Base-by-base conservation (phyloP, 306 rosid genomes). In the Chamaecrista fasciculata region DNA sequence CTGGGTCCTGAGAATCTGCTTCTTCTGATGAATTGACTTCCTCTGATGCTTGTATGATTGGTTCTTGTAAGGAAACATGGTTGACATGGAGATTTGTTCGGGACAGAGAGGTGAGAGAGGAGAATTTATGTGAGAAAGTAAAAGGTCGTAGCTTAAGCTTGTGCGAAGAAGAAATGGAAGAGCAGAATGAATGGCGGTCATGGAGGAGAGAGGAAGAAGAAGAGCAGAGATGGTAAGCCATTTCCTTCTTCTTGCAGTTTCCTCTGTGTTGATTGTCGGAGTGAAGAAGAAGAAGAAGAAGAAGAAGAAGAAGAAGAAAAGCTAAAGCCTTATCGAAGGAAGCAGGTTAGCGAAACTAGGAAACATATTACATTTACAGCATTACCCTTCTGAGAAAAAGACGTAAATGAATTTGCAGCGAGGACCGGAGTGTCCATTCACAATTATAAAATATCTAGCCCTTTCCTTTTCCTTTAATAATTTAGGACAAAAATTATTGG, bases 171-270 rank as follows among this genome's bases (percentile, higher is more conserved):
- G 57, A 65, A 11, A 46, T 42, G 25, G 84, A 62, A 28, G 43
- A 72, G 71, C 67, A 76, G 67, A 77, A 55, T 7, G 80, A 20
- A 61, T 62, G 81, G 64, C 71, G 74, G 60, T 86, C 90, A 21
- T 70, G 85, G 67, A 88, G 80, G 66, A 88, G 82, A 24, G 85
- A 47, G 46, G 87, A 82, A 6, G 96, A 83, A 0, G 96, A 82
- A 58, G 86, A 72, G 71, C 80, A 83, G 31, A 90, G 79, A 73
- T 84, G 82, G 80, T 73, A 86, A 57, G 96, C 93, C 98, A 92
- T 92, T 57, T 57, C 52, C n/a, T n/a, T n/a, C n/a, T n/a, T n/a
- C n/a, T n/a, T n/a, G n/a, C n/a, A n/a, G n/a, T n/a, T n/a, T n/a
- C n/a, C n/a, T n/a, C n/a, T n/a, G n/a, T n/a, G n/a, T n/a, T n/a